Conservation (phyloP, 176 grass and related monocot species). For the Triticum urartu region DNA sequence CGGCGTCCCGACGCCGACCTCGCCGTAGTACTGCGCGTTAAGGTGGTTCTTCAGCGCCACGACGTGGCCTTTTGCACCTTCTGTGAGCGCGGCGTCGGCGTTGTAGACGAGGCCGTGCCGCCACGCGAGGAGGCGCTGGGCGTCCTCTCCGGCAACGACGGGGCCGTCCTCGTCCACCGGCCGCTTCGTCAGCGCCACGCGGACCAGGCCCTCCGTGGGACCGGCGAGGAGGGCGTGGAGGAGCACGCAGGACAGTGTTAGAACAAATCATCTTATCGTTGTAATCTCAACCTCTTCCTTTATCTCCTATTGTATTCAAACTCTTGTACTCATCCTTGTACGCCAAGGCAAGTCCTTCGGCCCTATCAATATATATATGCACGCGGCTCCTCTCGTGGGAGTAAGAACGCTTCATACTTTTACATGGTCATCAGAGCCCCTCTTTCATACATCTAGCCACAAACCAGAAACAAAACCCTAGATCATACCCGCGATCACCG, state of each 20-base stretch:
- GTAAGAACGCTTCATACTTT: no score
- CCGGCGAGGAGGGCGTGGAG: constrained; percentile 28
- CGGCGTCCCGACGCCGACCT: constrained; percentile 70
- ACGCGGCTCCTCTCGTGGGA: no score
- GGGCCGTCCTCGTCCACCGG: constrained; percentile 15
- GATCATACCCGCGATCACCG: no score
- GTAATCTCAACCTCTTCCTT: no score
- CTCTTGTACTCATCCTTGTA: no score
- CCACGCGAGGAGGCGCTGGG: constrained; percentile 27
- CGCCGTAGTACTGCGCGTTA: constrained; percentile 91
- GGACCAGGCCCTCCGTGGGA: constrained; percentile 42
- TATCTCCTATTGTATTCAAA: no score
- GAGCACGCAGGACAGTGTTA: background rate
- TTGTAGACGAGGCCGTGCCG: constrained; percentile 41
- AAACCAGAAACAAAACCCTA: no score
- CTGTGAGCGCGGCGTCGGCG: background rate
- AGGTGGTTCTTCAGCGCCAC: constrained; percentile 76
- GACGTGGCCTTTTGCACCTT: background rate
- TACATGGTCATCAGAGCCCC: no score
- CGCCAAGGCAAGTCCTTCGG: no score
- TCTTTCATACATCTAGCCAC: no score
- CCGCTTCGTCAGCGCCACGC: constrained; percentile 61
- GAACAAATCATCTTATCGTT: no score
- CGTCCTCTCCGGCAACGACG: constrained; percentile 24
- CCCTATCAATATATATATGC: no score